Base-by-base conservation (phyloP, 2,329 filamentous ascomycete species). In the Scortechinia acanthostroma region DNA sequence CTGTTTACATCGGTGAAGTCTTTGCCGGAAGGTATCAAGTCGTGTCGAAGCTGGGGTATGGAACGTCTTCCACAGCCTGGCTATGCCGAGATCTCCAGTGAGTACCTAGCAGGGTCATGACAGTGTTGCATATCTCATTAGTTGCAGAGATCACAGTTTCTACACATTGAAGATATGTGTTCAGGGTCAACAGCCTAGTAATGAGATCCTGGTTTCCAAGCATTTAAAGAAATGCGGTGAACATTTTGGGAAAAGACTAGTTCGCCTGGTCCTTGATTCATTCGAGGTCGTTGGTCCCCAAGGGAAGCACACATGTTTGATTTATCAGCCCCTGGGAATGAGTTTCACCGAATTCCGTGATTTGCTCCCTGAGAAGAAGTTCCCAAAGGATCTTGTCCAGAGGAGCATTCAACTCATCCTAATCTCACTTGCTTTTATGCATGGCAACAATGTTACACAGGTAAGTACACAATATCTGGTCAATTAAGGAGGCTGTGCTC, bases 361-460 rank as follows among this genome's bases (percentile, higher is more conserved):
- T 21, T 44, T 44, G 20, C 49, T 56, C 14, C 51, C 53, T 16
- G 51, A 48, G 14, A 51, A 53, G 37, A 46, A 42, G 21, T 49
- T 60, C 5, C 46, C 48, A 2, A 54, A 53, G 37, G 46, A 44
- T 4, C 45, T 58, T 4, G 45, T 61, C 25, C 55, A 57, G 33
- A 50, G 49, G 28, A 49, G 44, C 22, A 35, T 56, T 22, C 47
- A 47, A 23, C 20, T 48, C 22, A 19, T 57, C 43, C 33, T 53
- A 4, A 16, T 52, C 25, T 49, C 44, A 15, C 44, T 56, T 15
- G 52, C 54, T 19, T 51, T 48, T 16, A 45, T 55, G 4, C 52
- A 53, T 40, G 25, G 53, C 42, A 43, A 25, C 2, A 43, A 44
- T 15, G 45, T 55, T 4, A 47, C 53, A 1, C 53, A 55, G 43